These are phyloP conservation scores for Nepenthes mirabilis DNA, from an alignment of 148 eudicot genomes.

Conservation along the genomic window DNA sequence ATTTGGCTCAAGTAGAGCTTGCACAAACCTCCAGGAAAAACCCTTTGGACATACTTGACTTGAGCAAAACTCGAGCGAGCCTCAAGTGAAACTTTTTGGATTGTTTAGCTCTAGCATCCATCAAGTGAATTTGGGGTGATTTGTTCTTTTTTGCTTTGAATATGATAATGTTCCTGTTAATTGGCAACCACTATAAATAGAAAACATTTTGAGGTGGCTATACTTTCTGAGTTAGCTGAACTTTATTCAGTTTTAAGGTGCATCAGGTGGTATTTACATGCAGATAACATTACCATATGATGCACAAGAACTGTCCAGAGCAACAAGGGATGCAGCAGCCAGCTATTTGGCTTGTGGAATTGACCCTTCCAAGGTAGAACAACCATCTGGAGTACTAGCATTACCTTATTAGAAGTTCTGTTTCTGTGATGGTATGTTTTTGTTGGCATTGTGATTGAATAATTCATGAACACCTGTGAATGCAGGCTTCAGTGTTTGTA, in stretches of 20 bases:
- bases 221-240: too few species aligned
- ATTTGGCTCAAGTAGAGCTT: too few species aligned
- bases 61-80: too few species aligned
- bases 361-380: constrained; percentile 69
- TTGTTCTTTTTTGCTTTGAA: too few species aligned
- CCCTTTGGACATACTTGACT: too few species aligned
- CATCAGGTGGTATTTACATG: constrained; percentile 2
- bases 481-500: constrained; percentile 89
- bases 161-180: too few species aligned
- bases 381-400: neutral
- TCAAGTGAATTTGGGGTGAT: too few species aligned
- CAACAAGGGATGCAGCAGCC: constrained; percentile 90
- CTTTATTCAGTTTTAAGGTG: too few species aligned
- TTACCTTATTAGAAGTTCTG: constrained; percentile 2
- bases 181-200: too few species aligned
- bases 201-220: neutral
- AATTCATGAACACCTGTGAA: constrained; percentile 2
- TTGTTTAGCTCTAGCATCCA: too few species aligned
- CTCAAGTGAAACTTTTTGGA: too few species aligned
- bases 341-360: constrained; percentile 90
- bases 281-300: constrained; percentile 97
- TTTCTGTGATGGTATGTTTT: neutral
- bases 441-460: neutral
- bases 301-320: constrained; percentile 53
- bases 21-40: too few species aligned